phyloP scores from a whole-genome alignment of 192 early-diverging fungal genomes.

The Dissophora globulifera region DNA sequence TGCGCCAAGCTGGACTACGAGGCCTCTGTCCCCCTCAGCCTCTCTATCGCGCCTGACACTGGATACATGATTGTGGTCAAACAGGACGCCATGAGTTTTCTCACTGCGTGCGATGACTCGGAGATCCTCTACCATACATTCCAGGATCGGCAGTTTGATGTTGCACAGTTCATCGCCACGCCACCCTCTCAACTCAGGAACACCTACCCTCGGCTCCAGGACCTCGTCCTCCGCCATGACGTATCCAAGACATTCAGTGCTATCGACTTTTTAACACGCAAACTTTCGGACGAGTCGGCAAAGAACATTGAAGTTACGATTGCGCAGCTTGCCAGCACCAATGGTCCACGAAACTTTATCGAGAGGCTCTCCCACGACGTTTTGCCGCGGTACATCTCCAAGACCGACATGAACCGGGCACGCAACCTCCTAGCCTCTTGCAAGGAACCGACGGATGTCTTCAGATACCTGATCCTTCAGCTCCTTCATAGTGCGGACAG shows the following conservation, averaged over 20 bases:
- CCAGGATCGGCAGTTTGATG: slow-evolving; percentile 41
- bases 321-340: slow-evolving; percentile 6
- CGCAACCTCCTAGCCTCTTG: slow-evolving; percentile 30
- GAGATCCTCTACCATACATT: slow-evolving; percentile 49
- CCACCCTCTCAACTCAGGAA: slow-evolving; percentile 40
- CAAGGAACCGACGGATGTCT: slow-evolving; percentile 15
- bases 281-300: slow-evolving; percentile 7
- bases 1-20: slow-evolving; percentile 50
- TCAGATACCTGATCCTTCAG: slow-evolving; percentile 16
- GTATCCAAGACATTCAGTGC: slow-evolving; percentile 35
- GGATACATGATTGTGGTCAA: slow-evolving; percentile 46
- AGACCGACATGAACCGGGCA: slow-evolving; percentile 45
- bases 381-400: slow-evolving; percentile 23
- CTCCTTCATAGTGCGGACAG: slow-evolving; percentile 18
- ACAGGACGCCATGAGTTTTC: slow-evolving; percentile 39
- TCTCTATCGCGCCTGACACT: slow-evolving; percentile 35
- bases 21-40: slow-evolving; percentile 21
- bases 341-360: slow-evolving; percentile 36
- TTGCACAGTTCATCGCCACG: slow-evolving; percentile 32
- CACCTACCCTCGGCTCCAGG: slow-evolving; percentile 38
- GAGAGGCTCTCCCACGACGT: slow-evolving; percentile 25
- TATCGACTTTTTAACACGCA: slow-evolving; percentile 21
- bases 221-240: slow-evolving; percentile 22
- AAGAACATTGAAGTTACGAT: slow-evolving; percentile 32
- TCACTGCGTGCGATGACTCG: slow-evolving; percentile 49